phyloP scores from a whole-genome alignment of 306 rosid species.

The Prinsepia uniflora region DNA sequence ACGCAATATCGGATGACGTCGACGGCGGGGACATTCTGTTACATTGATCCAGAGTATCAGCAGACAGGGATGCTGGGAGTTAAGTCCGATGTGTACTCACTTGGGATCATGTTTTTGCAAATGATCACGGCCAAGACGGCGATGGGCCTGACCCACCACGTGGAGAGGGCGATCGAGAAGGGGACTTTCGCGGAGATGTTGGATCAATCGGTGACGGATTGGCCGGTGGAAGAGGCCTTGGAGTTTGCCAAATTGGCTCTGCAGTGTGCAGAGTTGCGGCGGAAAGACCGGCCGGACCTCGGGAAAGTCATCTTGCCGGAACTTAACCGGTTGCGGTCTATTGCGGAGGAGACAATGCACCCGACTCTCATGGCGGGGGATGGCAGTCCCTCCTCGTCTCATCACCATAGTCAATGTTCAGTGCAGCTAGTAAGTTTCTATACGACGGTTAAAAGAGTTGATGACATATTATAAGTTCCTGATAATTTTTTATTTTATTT shows the following conservation, averaged over 20 bases:
- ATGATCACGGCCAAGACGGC: slow-evolving; percentile 73
- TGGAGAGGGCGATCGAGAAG: slow-evolving; percentile 55
- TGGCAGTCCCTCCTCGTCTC: slow-evolving; percentile 3
- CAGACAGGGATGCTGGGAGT: slow-evolving; percentile 97
- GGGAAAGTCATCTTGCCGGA: slow-evolving; percentile 61
- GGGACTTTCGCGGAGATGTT: slow-evolving; percentile 54
- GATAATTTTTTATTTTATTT: background rate
- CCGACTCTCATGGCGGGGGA: slow-evolving; percentile 11
- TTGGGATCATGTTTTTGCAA: slow-evolving; percentile 83
- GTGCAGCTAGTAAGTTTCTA: slow-evolving; percentile 44
- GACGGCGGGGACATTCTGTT: slow-evolving; percentile 93
- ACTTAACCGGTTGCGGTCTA: slow-evolving; percentile 51
- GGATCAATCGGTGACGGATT: slow-evolving; percentile 67
- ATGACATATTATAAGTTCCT: too few relatives aligned
- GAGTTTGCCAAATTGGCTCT: slow-evolving; percentile 59
- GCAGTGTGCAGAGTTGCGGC: slow-evolving; percentile 68
- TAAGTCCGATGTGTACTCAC: slow-evolving; percentile 81
- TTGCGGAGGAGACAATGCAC: slow-evolving; percentile 45
- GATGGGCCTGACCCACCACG: slow-evolving; percentile 88
- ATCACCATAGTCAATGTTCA: slow-evolving; percentile 48
- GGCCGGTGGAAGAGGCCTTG: slow-evolving; percentile 72
- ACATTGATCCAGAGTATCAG: slow-evolving; percentile 94
- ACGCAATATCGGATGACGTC: slow-evolving; percentile 87
- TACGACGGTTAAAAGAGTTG: background rate
- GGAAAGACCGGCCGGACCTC: slow-evolving; percentile 89